Conservation (phyloP, 805 yeast species). For the Candida sonorensis region DNA sequence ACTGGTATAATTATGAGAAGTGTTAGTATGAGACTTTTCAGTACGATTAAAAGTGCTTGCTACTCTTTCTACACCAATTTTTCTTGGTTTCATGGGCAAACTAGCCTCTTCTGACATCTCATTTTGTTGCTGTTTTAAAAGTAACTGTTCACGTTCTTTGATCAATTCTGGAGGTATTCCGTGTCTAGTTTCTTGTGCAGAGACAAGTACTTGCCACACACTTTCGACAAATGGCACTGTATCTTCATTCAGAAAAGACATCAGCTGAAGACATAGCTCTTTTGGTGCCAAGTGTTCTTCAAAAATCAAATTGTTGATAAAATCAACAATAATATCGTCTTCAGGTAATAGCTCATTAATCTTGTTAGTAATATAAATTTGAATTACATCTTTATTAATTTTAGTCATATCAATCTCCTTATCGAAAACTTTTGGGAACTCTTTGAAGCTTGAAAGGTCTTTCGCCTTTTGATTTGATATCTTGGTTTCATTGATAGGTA, state of each 20-base stretch:
- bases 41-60: not conserved
- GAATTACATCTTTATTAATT: constrained; percentile 33
- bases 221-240: constrained; percentile 32
- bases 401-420: constrained; percentile 30
- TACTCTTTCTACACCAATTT: not conserved
- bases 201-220: constrained; percentile 38
- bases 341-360: constrained; percentile 36
- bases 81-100: no score
- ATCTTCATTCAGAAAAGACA: constrained; percentile 38
- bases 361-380: constrained; percentile 32
- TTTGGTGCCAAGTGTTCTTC: constrained; percentile 33
- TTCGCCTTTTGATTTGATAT: constrained; percentile 6
- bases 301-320: constrained; percentile 35
- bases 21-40: not conserved
- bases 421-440: constrained; percentile 31
- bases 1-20: no score
- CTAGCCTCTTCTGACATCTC: not conserved
- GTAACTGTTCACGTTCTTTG: constrained; percentile 2
- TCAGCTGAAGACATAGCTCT: constrained; percentile 35
- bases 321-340: constrained; percentile 43
- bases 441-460: constrained; percentile 15
- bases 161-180: constrained; percentile 38
- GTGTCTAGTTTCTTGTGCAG: constrained; percentile 36
- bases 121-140: constrained; percentile 1
- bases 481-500: constrained; percentile 11